Percentiles rank a stretch among this genome's conserved stretches.
Conservation (phyloP, 441 rosid species). For the Syzygium malaccense region DNA sequence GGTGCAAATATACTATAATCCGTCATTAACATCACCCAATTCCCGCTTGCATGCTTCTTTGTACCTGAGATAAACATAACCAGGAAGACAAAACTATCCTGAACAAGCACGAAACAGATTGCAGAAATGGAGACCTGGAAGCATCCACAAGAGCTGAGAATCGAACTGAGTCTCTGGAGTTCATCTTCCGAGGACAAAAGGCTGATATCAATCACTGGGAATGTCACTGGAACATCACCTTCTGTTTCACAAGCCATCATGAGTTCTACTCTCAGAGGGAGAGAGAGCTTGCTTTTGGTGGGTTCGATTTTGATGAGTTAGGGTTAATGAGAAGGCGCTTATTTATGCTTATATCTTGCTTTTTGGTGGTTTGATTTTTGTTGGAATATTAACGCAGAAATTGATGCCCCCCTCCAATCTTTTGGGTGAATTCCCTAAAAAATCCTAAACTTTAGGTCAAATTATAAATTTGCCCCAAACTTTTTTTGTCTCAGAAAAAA, state of each 20-base stretch:
- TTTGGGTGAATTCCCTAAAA: no score
- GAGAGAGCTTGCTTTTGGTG: neutral
- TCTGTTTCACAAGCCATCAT: neutral
- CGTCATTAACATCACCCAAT: no score
- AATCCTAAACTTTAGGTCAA: no score
- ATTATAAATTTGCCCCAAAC: no score
- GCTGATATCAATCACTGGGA: conserved; percentile 19
- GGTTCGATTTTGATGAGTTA: neutral
- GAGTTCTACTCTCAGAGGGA: neutral
- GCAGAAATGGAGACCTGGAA: conserved; percentile 17
- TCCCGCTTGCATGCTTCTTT: neutral
- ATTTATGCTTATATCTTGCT: neutral
- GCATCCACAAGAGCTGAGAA: conserved; percentile 24
- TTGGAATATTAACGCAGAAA: no score
- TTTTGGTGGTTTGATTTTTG: no score
- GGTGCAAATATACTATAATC: neutral
- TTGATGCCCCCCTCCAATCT: no score
- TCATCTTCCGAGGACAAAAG: conserved; percentile 11
- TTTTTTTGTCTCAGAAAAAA: no score
- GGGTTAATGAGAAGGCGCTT: neutral
- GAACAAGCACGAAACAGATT: neutral
- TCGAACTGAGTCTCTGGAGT: conserved; percentile 16
- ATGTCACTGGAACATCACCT: neutral
- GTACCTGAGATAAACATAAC: neutral
- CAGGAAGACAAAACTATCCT: neutral